Base-by-base conservation (phyloP, 805 yeast species). In the Vanderwaltozyma tropicalis region DNA sequence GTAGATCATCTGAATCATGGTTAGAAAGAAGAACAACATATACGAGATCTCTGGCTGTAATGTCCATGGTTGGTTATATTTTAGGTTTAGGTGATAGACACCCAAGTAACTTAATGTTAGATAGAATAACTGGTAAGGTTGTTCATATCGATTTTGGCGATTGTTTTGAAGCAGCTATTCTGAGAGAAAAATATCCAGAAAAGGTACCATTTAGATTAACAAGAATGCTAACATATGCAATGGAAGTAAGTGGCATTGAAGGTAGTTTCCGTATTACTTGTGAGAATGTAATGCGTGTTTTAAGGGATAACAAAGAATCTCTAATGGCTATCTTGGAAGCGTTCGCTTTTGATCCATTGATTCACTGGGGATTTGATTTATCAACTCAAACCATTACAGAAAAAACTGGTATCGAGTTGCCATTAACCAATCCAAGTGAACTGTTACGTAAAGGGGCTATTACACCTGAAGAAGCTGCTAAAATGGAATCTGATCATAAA, bases 21-120 rank as follows among this genome's bases (percentile, higher is more conserved):
- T 68, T 92, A 28, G 97, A 92, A 55, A 76, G 99, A 50, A 78
- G 99, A 57, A 89, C 96, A 0, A 88, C 95, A 1, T 92, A 92
- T 55, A 89, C 97, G 0, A 70, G 98, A 40, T 92, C 97, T 0
- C 67, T 92, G 46, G 98, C 98, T 0, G 96, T 86, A 5, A 94
- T 92, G 97, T 89, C 97, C 0, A 92, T 92, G 96, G 95, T 82
- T 31, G 99, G 99, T 1, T 92, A 92, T 58, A 89, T 92, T 38
- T 68, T 92, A 18, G 99, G 99, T 12, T 69, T 92, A 16, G 99
- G 99, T 43, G 99, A 92, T 59, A 76, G 99, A 44, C 99, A 92
- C 61, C 98, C 98, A 20, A 85, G 96, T 22, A 92, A 92, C 55
- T 71, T 92, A 62, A 85, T 92, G 96, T 73, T 92, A 62, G 95